Percentiles rank a stretch among this genome's conserved stretches.
phyloP scores from a whole-genome alignment of 768 basidiomycete species.

The Mrakia hoshinonis region DNA sequence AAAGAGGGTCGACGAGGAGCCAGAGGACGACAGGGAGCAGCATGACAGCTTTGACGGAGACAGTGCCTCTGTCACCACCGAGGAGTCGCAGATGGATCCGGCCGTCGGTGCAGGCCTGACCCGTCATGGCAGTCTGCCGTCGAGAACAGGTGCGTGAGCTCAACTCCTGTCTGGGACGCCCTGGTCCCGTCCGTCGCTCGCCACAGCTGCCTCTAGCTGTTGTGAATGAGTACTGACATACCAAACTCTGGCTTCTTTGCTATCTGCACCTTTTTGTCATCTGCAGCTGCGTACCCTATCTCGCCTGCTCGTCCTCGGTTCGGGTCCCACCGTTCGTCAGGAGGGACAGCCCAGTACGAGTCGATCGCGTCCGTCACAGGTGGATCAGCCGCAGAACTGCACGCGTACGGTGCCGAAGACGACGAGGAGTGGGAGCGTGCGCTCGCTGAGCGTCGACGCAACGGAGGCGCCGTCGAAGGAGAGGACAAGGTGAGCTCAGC shows the following conservation, averaged over 20 bases:
- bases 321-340: not conserved
- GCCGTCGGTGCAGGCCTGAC: not conserved
- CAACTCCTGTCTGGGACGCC: not conserved
- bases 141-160: not conserved
- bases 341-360: not conserved
- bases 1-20: constrained; percentile 17
- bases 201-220: no score
- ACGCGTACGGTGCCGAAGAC: constrained; percentile 11
- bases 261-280: not conserved
- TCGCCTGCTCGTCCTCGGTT: constrained; percentile 8
- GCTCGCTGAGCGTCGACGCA: constrained; percentile 20
- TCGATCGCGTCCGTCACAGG: constrained; percentile 7
- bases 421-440: constrained; percentile 27
- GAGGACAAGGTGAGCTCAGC: constrained; percentile 7
- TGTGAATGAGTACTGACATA: not conserved
- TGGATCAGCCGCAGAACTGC: not conserved
- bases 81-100: not conserved
- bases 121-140: constrained; percentile 9
- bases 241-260: not conserved
- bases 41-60: not conserved
- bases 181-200: not conserved
- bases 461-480: constrained; percentile 5
- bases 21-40: not conserved
- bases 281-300: constrained; percentile 1
- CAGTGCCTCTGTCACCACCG: not conserved